Conservation (phyloP, 1,284 basidiomycete genomes). For the Coniferiporia weirii region DNA sequence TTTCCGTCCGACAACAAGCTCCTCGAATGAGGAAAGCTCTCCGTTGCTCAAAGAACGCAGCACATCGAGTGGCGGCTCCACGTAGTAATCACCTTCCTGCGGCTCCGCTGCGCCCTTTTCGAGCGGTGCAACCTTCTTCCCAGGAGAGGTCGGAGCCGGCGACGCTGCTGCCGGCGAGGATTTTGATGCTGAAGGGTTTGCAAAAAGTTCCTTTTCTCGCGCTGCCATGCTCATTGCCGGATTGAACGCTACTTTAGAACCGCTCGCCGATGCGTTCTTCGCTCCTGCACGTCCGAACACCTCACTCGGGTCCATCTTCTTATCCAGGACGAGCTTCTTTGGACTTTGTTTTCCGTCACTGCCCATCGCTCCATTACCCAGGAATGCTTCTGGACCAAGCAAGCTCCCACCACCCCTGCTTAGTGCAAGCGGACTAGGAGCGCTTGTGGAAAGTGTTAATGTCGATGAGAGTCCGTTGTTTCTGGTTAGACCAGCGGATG, state of each 20-base stretch:
- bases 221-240: conserved; percentile 67
- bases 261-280: conserved; percentile 29
- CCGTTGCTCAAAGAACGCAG: conserved; percentile 69
- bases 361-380: conserved; percentile 50
- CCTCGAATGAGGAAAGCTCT: conserved; percentile 64
- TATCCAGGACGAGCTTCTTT: conserved; percentile 91
- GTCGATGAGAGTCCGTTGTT: conserved; percentile 32
- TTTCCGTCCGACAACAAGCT: conserved; percentile 83
- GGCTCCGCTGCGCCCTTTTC: conserved; percentile 10
- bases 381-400: conserved; percentile 46
- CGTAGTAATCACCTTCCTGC: conserved; percentile 67
- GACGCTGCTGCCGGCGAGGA: conserved; percentile 25
- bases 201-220: conserved; percentile 57
- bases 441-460: conserved; percentile 47
- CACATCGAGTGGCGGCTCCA: conserved; percentile 68
- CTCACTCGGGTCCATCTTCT: conserved; percentile 68
- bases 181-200: conserved; percentile 32
- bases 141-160: conserved; percentile 40
- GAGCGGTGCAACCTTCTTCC: conserved; percentile 27
- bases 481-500: conserved; percentile 33
- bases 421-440: conserved; percentile 45
- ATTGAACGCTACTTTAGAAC: conserved; percentile 58
- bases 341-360: conserved; percentile 78
- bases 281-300: conserved; percentile 55
- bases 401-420: conserved; percentile 41